Conservation (phyloP, 495 filamentous ascomycete genomes). For the Aspergillus affinis region DNA sequence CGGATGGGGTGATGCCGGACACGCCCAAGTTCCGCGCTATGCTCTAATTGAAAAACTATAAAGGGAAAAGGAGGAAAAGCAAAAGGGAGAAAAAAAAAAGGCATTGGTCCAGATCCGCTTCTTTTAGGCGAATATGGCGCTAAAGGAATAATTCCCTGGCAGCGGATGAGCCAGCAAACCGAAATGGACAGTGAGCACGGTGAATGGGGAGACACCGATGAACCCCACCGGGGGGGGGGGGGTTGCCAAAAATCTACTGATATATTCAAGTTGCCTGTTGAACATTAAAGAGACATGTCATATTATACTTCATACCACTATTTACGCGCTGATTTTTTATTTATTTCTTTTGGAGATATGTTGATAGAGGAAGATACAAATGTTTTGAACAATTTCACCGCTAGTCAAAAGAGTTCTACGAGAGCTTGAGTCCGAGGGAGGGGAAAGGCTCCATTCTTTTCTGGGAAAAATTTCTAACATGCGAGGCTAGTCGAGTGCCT, state of each 20-base stretch:
- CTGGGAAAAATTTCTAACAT: background rate
- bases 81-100: conserved; percentile 1
- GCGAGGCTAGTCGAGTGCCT: background rate
- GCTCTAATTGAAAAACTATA: conserved; percentile 27
- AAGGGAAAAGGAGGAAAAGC: background rate
- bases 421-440: background rate
- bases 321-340: background rate
- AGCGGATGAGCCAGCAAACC: background rate
- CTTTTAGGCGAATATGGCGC: background rate
- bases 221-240: background rate
- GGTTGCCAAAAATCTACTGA: background rate
- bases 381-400: background rate
- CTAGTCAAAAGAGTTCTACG: background rate
- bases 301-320: background rate
- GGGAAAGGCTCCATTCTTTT: background rate
- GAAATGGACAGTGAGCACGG: too few species aligned
- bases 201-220: background rate
- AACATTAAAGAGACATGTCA: background rate
- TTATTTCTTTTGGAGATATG: background rate
- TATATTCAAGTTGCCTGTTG: background rate
- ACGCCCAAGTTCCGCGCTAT: conserved; percentile 41
- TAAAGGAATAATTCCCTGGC: background rate
- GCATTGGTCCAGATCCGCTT: background rate
- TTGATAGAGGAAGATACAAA: background rate
- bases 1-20: conserved; percentile 38